These are phyloP conservation scores for Penicillium sp. DNA, from an alignment of 2,329 filamentous ascomycete genomes.

Conservation along the genomic window DNA sequence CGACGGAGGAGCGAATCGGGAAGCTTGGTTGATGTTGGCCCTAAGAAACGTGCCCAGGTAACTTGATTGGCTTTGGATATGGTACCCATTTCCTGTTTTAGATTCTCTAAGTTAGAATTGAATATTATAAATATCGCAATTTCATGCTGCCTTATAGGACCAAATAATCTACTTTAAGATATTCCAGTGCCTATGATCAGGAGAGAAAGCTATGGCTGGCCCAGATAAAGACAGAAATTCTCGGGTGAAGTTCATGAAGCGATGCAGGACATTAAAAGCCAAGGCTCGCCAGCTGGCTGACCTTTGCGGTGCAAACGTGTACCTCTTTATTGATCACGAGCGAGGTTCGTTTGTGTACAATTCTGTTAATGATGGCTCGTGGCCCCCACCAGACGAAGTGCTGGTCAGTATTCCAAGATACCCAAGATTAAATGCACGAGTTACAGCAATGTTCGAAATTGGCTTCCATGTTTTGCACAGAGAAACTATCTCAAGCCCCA, in stretches of 20 bases:
- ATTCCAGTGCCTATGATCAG: too few relatives aligned
- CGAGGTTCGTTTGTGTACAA: background rate
- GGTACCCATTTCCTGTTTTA: background rate
- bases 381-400: background rate
- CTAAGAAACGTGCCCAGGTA: background rate
- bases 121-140: too few relatives aligned
- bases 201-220: background rate
- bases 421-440: too few relatives aligned
- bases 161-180: too few relatives aligned
- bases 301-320: background rate
- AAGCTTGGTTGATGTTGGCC: background rate
- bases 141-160: too few relatives aligned
- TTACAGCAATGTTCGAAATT: too few relatives aligned
- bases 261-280: background rate
- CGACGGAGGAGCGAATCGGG: constrained; percentile 5
- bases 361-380: background rate
- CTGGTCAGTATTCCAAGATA: background rate
- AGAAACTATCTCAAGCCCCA: too few relatives aligned
- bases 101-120: too few relatives aligned
- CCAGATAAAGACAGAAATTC: background rate
- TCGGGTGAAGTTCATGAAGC: background rate
- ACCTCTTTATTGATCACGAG: background rate
- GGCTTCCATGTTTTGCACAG: too few relatives aligned
- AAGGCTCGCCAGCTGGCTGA: background rate
- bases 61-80: background rate